Evolutionary conservation across 23 red algal genomes (phyloP).

Genomic region (Gracilaria gracilis): DNA sequence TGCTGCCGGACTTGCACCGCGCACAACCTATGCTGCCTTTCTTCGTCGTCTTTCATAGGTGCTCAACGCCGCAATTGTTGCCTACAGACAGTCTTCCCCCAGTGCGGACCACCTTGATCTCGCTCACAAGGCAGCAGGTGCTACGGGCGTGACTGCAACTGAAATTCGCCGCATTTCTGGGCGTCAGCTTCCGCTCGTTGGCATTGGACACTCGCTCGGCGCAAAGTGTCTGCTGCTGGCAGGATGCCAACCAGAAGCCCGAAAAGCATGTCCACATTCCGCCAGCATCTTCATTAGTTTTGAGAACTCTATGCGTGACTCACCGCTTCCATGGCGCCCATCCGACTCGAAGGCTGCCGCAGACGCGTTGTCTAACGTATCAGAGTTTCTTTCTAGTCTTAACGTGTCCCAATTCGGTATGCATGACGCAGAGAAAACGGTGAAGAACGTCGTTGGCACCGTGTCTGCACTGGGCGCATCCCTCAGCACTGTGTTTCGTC

Average conservation of each 20-base stretch:
- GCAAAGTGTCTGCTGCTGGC: conserved; percentile 81
- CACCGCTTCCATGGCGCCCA: conserved; percentile 46
- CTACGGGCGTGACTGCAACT: conserved; percentile 21
- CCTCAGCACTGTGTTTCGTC: conserved; percentile 66
- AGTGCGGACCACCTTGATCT: conserved; percentile 70
- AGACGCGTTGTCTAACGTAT: conserved; percentile 14
- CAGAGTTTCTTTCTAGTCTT: conserved; percentile 26
- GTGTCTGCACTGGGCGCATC: conserved; percentile 13
- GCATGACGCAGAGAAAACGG: conserved; percentile 15
- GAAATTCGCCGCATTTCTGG: conserved; percentile 35
- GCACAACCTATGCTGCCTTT: conserved; percentile 68
- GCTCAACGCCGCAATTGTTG: conserved; percentile 72
- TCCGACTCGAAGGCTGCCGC: conserved; percentile 21
- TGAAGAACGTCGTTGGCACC: conserved; percentile 30
- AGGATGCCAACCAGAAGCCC: conserved; percentile 16
- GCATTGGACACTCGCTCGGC: conserved; percentile 87
- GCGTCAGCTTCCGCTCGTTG: conserved; percentile 61
- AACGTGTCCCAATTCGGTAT: conserved; percentile 35
- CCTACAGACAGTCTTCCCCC: conserved; percentile 51
- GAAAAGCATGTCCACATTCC: conserved; percentile 30
- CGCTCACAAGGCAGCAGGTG: conserved; percentile 26
- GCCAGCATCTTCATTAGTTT: conserved; percentile 85
- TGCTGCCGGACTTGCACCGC: conserved; percentile 63
- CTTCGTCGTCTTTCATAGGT: conserved; percentile 51
- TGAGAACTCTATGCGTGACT: conserved; percentile 76